Percentiles rank a stretch among this genome's conserved stretches.
These are phyloP conservation scores for Coniochaeta prunicola DNA, from an alignment of 2,329 filamentous ascomycete species.

Conservation along the genomic window DNA sequence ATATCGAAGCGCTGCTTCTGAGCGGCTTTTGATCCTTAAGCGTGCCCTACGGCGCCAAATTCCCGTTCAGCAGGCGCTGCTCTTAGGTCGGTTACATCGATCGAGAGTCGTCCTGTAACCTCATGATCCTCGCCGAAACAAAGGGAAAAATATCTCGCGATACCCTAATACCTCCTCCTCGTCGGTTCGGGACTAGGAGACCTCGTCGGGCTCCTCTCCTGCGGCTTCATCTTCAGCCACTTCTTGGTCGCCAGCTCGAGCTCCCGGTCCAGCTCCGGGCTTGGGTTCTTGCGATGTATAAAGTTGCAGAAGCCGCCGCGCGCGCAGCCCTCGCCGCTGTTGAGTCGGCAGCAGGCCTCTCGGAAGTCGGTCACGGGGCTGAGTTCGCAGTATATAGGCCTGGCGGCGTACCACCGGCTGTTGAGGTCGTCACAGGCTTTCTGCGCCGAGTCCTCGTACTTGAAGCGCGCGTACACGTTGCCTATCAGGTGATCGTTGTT, in stretches of 20 bases:
- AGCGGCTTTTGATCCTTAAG: background rate
- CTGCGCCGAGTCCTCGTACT: conserved; percentile 96
- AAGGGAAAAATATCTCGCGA: background rate
- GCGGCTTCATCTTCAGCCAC: conserved; percentile 79
- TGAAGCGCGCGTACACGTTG: conserved; percentile 99
- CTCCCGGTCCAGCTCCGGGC: conserved; percentile 80
- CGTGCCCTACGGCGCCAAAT: background rate
- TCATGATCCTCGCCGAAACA: background rate
- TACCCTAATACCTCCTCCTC: conserved; percentile 56
- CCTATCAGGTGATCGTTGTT: conserved; percentile 99
- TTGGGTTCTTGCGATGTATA: conserved; percentile 95
- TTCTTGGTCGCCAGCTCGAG: conserved; percentile 88
- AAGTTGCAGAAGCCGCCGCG: conserved; percentile 98
- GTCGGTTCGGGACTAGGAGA: conserved; percentile 84
- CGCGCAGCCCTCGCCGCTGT: conserved; percentile 91
- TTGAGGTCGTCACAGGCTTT: conserved; percentile 91
- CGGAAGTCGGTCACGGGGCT: conserved; percentile 96
- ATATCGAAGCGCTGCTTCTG: background rate
- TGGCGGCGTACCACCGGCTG: conserved; percentile 90
- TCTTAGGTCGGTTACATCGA: background rate
- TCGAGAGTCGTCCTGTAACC: background rate
- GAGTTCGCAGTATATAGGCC: conserved; percentile 97
- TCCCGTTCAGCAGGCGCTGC: background rate
- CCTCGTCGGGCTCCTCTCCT: conserved; percentile 72
- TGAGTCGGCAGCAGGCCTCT: conserved; percentile 93